Conservation (phyloP, 805 yeast species). For the Zygosaccharomyces pseudorouxii region DNA sequence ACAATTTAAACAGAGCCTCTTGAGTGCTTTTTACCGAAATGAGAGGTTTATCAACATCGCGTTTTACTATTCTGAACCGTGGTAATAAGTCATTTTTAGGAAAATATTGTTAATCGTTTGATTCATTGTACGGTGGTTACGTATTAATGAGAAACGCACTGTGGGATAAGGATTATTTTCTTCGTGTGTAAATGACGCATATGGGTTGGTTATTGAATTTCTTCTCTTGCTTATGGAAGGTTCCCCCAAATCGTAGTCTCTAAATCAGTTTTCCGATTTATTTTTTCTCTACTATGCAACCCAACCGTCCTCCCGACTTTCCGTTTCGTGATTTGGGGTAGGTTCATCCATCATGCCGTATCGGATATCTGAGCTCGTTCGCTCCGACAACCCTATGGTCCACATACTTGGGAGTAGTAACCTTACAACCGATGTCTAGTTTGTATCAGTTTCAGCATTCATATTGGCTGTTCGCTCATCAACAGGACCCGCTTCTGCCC, state of each 20-base stretch:
- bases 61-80: background rate
- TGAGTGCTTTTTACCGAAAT: constrained; percentile 2
- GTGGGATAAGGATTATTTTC: background rate
- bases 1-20: background rate
- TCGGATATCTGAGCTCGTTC: too few species aligned
- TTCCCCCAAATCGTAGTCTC: background rate
- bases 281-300: too few species aligned
- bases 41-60: constrained; percentile 3
- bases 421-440: too few species aligned
- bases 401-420: too few species aligned
- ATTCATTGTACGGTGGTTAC: background rate
- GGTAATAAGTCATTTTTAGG: background rate
- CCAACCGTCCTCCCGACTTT: too few species aligned
- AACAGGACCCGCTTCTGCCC: background rate
- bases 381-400: too few species aligned
- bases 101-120: background rate
- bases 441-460: too few species aligned
- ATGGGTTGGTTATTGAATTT: background rate
- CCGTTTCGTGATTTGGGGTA: too few species aligned
- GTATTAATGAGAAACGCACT: background rate
- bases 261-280: too few species aligned
- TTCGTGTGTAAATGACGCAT: background rate
- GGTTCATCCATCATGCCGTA: too few species aligned
- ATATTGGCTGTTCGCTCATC: too few species aligned
- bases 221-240: background rate